Evolutionary conservation across 1,284 basidiomycete species (phyloP), one percentile per base, ranked within the genome.

Genomic region (Tylopilus orsonianus): DNA sequence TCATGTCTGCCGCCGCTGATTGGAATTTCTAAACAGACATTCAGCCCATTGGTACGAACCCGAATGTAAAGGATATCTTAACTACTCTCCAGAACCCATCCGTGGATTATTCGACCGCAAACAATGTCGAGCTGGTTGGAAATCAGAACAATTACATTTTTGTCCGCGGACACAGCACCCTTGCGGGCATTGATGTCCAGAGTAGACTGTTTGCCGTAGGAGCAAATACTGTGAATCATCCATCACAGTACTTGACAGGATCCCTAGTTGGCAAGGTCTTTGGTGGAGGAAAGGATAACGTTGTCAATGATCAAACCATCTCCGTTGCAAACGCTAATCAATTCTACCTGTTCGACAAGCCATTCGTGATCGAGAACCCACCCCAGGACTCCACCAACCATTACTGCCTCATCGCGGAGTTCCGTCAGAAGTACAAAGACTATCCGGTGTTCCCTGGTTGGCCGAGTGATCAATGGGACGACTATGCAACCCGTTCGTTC

Each of bases 141-240:
- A 23, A 26, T n/a, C 19, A 19, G 1, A n/a, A 45, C 20, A 56
- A 53, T 12, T 53, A 54, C 19, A 8, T 56, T 27, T 56, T 48
- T 36, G 2, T 56, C 2, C 55, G 54, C 8, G 55, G 54, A 23
- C 46, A 56, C 38, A 56, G 54, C 32, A 53, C 46, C 8, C 14
- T 49, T 16, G 1, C 41, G 2, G 54, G 36, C 14, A 56, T 55
- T 16, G 54, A 56, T 24, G 16, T 56, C 9, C 46, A 56, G 23
- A 32, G 22, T 19, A 48, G 50, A 32, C 9, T 56, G 5, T 44
- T 33, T 4, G 33, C 12, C 1, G 3, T 53, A 14, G 0, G 0
- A 0, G 19, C 24, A n/a, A 32, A 3, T 8, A 3, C 41, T 19
- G 3, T 56, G 2, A 27, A 44, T 29, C 26, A 48, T 35, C 46